Evolutionary conservation across 768 basidiomycete species (phyloP).

Genomic region (Trametes meyenii): DNA sequence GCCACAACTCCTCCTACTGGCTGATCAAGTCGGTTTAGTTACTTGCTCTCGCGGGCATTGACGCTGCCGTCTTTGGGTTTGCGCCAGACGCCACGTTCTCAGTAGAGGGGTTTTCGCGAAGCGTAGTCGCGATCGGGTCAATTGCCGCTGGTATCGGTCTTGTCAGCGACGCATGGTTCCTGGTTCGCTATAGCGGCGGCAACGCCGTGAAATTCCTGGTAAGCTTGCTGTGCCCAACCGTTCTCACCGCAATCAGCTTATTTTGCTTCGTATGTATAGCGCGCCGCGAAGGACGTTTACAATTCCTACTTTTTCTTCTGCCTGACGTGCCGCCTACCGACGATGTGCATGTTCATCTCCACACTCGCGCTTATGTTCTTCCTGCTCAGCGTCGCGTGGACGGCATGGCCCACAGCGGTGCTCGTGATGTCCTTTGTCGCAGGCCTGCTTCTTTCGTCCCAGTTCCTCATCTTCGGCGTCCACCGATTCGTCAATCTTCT

Average conservation of each 20-base stretch:
- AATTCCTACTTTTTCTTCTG: slow-evolving; percentile 69
- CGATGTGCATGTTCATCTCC: slow-evolving; percentile 60
- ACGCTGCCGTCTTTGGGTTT: slow-evolving; percentile 67
- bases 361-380: slow-evolving; percentile 62
- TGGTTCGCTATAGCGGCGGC: slow-evolving; percentile 61
- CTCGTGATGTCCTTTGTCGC: slow-evolving; percentile 58
- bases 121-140: slow-evolving; percentile 59
- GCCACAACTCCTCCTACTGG: not conserved
- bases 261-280: slow-evolving; percentile 31
- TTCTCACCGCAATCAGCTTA: not conserved
- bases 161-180: slow-evolving; percentile 64
- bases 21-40: slow-evolving; percentile 41
- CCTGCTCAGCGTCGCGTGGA: slow-evolving; percentile 61
- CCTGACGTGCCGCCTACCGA: slow-evolving; percentile 64
- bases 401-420: slow-evolving; percentile 65
- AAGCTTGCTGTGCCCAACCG: slow-evolving; percentile 22
- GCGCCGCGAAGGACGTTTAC: slow-evolving; percentile 57
- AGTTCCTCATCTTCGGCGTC: slow-evolving; percentile 64
- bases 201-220: slow-evolving; percentile 58
- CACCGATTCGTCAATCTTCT: slow-evolving; percentile 25
- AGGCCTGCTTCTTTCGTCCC: slow-evolving; percentile 61
- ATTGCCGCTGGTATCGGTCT: slow-evolving; percentile 68
- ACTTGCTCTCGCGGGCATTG: slow-evolving; percentile 56
- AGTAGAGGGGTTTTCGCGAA: slow-evolving; percentile 48
- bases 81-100: slow-evolving; percentile 50